Evolutionary conservation across 2,329 filamentous ascomycete species (phyloP).

Genomic region (Pseudogymnoascus sp.): DNA sequence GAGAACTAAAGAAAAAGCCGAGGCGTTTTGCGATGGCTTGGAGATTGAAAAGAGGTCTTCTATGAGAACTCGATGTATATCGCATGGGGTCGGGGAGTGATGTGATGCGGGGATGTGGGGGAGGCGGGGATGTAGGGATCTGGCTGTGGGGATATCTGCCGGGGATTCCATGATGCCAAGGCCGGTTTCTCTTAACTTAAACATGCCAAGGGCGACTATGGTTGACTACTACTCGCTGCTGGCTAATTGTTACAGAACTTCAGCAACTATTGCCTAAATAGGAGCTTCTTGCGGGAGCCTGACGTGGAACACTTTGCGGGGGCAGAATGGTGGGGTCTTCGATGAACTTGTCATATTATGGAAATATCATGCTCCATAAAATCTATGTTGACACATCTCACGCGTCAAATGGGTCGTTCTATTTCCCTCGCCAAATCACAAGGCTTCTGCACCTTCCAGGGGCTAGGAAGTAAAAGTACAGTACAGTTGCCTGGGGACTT

Average conservation of each 20-base stretch:
- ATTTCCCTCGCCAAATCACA: not conserved
- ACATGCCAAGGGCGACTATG: conserved; percentile 2
- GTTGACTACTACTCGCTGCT: not conserved
- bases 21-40: not conserved
- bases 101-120: not conserved
- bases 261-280: conserved; percentile 5
- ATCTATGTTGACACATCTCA: not conserved
- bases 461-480: not conserved
- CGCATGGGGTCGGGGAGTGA: not conserved
- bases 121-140: not conserved
- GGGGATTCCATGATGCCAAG: not conserved
- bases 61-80: not conserved
- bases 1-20: not conserved
- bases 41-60: not conserved
- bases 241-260: conserved; percentile 5
- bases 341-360: not conserved
- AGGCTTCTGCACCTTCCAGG: not conserved
- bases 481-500: no score
- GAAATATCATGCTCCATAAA: not conserved
- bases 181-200: not conserved
- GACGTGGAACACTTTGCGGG: not conserved
- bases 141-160: not conserved
- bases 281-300: conserved; percentile 1
- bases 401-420: not conserved
- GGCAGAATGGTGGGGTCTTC: not conserved